Evolutionary conservation across 345 rosid genomes (phyloP), one percentile per base, ranked within the genome.

Genomic region (Reutealis trisperma): DNA sequence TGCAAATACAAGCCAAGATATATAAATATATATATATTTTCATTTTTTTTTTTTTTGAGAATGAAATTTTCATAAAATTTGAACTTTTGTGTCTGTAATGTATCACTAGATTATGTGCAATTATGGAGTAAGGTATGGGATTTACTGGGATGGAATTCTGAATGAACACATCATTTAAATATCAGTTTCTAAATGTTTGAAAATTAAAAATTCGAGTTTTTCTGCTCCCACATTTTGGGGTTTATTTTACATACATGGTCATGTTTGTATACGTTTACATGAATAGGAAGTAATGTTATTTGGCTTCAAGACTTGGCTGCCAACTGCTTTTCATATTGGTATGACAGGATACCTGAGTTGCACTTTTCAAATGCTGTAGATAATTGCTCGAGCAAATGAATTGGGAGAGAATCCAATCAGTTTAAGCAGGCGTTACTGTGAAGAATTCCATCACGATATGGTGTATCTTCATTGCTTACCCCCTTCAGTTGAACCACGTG

Each of bases 401-500:
- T 71, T 93, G 81, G 93, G 90, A 67, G 96, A 96, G 87, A 96
- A 96, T 85, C 97, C 97, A 11, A 92, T 96, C 70, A 81, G 88
- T 79, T 92, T 93, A 78, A 96, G 99, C 75, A 88, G 86, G 71
- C 89, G 91, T 3, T 93, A 83, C 88, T 96, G 97, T 75, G 87
- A 91, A 54, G 98, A 96, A 78, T 96, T 96, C 80, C 85, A 82
- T 73, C 82, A 71, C 58, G 99, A 96, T 82, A 91, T 96, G 97
- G 81, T 75, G 57, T 81, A 80, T 79, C 98, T 96, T 77, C 89
- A 85, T 61, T 96, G 99, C 86, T 71, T 96, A 73, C 84, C 89
- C 34, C 98, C 99, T 74, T 90, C 94, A 68, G 86, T 86, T 42
- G 91, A 96, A 71, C 99, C 99, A 6, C 86, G 94, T 2, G 99